Conservation (phyloP, 352 stramenopile genomes). For the Pythium grandisporangium region DNA sequence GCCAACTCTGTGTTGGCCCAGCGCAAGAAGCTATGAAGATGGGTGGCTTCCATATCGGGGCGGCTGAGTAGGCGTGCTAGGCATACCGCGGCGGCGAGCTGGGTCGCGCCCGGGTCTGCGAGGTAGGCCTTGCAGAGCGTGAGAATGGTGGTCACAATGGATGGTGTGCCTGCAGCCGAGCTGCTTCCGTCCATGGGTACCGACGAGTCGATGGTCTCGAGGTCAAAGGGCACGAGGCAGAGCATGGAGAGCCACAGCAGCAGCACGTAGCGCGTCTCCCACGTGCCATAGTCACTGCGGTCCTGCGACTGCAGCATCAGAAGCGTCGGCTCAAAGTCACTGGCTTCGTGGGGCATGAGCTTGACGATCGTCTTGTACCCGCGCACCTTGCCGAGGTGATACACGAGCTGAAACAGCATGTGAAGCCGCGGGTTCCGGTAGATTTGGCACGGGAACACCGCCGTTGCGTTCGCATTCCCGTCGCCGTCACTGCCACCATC, state of each 20-base stretch:
- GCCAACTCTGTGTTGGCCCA: slow-evolving; percentile 78
- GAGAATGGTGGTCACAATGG: slow-evolving; percentile 75
- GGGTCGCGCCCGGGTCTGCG: slow-evolving; percentile 69
- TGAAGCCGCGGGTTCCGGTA: slow-evolving; percentile 71
- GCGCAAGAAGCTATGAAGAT: slow-evolving; percentile 87
- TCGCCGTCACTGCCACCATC: not conserved
- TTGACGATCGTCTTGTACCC: slow-evolving; percentile 95
- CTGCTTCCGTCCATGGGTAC: too few species aligned
- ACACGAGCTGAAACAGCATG: slow-evolving; percentile 88
- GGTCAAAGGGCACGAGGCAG: slow-evolving; percentile 96
- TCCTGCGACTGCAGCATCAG: slow-evolving; percentile 85
- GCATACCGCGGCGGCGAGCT: slow-evolving; percentile 92
- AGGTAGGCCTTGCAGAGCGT: slow-evolving; percentile 84
- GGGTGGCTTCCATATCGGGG: slow-evolving; percentile 90
- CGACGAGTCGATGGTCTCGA: slow-evolving; percentile 93
- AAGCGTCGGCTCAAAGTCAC: slow-evolving; percentile 94
- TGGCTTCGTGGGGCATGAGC: slow-evolving; percentile 93
- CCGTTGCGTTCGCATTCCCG: too few species aligned
- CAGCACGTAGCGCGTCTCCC: slow-evolving; percentile 81
- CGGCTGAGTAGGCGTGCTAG: slow-evolving; percentile 91
- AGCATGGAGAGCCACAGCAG: slow-evolving; percentile 98
- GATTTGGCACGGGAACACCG: slow-evolving; percentile 69
- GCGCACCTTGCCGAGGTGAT: slow-evolving; percentile 94
- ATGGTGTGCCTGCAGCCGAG: slow-evolving; percentile 19
- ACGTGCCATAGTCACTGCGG: slow-evolving; percentile 54